A percentile compares a stretch with the other conserved stretches of the same genome.
Evolutionary conservation across 768 basidiomycete genomes (phyloP).

Genomic region (Ramaria sp.): DNA sequence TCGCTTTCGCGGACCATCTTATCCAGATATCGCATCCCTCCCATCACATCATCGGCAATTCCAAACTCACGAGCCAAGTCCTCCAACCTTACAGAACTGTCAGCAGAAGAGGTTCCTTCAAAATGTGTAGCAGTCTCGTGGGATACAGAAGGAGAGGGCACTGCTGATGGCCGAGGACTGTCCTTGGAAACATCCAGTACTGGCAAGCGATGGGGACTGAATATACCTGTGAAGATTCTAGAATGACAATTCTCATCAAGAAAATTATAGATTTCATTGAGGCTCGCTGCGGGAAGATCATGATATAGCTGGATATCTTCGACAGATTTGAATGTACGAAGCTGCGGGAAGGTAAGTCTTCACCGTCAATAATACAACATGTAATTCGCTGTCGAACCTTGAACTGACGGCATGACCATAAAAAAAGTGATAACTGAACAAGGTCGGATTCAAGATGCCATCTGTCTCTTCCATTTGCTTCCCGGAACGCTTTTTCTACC

Average conservation of each 20-base stretch:
- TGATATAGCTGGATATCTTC: not conserved
- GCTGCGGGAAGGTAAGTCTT: not conserved
- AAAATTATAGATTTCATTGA: constrained; percentile 1
- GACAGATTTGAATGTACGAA: constrained; percentile 1
- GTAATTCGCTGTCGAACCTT: constrained; percentile 2
- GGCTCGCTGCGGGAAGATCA: not conserved
- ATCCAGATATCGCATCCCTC: constrained; percentile 6
- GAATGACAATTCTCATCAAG: constrained; percentile 1
- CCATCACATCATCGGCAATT: not conserved
- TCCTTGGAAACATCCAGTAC: not conserved
- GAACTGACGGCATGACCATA: constrained; percentile 6
- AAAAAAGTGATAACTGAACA: constrained; percentile 4
- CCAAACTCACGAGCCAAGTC: constrained; percentile 3
- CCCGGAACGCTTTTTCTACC: not conserved
- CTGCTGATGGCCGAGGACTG: not conserved
- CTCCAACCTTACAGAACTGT: not conserved
- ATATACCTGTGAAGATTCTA: not conserved
- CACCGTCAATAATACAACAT: not conserved
- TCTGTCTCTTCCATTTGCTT: not conserved
- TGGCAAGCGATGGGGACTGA: not conserved
- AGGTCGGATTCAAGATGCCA: constrained; percentile 5
- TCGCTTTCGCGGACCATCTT: not conserved
- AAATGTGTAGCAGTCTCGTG: not conserved
- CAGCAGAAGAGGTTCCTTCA: not conserved
- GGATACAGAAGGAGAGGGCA: not conserved